Conservation (phyloP, 352 stramenopile genomes). For the Thraustochytrium sp. region DNA sequence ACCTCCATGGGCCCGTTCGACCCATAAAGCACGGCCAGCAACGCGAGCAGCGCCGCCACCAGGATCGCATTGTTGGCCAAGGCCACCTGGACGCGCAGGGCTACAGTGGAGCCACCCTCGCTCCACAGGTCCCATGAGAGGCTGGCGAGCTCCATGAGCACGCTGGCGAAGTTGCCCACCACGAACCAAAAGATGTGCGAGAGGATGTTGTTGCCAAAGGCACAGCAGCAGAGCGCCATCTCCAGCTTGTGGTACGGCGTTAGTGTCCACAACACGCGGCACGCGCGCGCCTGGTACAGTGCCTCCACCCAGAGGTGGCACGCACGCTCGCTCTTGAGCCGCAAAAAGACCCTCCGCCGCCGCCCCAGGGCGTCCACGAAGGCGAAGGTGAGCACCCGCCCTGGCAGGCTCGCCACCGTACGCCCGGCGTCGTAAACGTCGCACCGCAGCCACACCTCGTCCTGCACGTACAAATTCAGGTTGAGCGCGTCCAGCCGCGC, state of each 20-base stretch:
- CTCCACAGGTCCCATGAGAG: background rate
- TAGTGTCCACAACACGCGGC: background rate
- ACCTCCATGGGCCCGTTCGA: background rate
- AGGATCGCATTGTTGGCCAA: background rate
- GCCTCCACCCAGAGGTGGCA: background rate
- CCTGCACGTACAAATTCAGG: background rate
- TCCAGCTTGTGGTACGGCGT: background rate
- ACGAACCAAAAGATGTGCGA: background rate
- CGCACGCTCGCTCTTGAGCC: background rate
- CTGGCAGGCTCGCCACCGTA: background rate
- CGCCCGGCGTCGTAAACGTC: background rate
- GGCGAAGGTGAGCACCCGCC: background rate
- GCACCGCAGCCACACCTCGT: background rate
- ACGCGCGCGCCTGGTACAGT: constrained; percentile 12
- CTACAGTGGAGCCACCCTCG: background rate
- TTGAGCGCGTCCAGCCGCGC: background rate
- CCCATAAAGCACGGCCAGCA: background rate
- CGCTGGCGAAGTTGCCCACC: background rate
- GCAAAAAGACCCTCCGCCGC: background rate
- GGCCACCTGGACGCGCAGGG: background rate
- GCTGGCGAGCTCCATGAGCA: background rate
- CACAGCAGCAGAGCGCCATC: background rate
- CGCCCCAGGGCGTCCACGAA: background rate
- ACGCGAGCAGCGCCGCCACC: background rate
- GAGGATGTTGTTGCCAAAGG: background rate